Evolutionary conservation across 108 stramenopile species (phyloP).

Genomic region (Cylindrotheca closterium): DNA sequence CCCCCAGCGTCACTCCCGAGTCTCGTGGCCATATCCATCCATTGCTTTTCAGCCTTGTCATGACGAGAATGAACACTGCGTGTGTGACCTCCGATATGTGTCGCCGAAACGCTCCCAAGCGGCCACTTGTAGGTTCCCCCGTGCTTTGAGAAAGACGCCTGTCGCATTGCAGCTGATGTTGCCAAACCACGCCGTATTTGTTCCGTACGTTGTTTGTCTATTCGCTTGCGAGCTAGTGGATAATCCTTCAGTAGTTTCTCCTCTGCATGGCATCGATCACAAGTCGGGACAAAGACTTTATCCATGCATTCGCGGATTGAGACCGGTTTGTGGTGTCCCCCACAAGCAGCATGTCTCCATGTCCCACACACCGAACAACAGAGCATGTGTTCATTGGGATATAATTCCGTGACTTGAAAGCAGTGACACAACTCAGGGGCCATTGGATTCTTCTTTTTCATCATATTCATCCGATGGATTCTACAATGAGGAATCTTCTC

Average conservation of each 20-base stretch:
- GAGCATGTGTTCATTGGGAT: conserved; percentile 74
- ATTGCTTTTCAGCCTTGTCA: conserved; percentile 86
- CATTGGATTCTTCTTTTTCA: conserved; percentile 34
- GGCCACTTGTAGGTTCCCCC: conserved; percentile 83
- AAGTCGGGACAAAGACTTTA: conserved; percentile 56
- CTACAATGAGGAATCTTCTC: conserved; percentile 85
- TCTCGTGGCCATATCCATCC: conserved; percentile 62
- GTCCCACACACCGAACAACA: conserved; percentile 84
- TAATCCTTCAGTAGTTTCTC: conserved; percentile 38
- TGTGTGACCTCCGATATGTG: conserved; percentile 71
- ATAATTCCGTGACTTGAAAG: conserved; percentile 74
- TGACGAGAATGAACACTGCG: conserved; percentile 77
- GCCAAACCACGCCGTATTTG: conserved; percentile 74
- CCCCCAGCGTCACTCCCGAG: conserved; percentile 37
- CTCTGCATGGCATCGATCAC: conserved; percentile 77
- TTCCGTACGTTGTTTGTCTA: conserved; percentile 68
- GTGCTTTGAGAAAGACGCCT: conserved; percentile 77
- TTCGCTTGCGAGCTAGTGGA: conserved; percentile 40
- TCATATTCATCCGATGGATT: conserved; percentile 51
- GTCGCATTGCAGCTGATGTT: conserved; percentile 74
- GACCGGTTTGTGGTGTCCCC: conserved; percentile 77
- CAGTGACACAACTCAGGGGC: conserved; percentile 59
- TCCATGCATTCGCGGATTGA: conserved; percentile 54
- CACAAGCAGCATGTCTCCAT: conserved; percentile 85
- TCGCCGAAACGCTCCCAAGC: conserved; percentile 64